These are phyloP conservation scores for Cucurbita argyrosperma DNA, from an alignment of 306 rosid species.

Conservation along the genomic window DNA sequence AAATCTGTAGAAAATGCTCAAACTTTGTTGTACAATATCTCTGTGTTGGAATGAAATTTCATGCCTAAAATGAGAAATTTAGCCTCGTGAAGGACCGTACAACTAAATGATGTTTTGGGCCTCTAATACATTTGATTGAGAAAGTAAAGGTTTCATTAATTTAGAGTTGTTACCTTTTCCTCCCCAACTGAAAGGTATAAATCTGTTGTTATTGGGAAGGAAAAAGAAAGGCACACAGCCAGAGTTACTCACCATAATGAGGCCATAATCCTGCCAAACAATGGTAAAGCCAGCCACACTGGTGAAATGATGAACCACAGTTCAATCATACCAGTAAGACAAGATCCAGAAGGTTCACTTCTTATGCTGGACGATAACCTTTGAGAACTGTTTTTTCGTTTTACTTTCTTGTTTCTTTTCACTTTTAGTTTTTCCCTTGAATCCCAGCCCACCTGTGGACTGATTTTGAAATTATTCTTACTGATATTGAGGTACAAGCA, in stretches of 20 bases:
- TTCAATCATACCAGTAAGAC: not conserved
- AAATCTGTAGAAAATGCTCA: not conserved
- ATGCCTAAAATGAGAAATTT: not conserved
- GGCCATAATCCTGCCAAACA: not conserved
- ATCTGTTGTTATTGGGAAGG: not conserved
- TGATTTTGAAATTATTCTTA: conserved; percentile 3
- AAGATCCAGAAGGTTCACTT: not conserved
- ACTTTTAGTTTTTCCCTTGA: conserved; percentile 7
- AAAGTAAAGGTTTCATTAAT: not conserved
- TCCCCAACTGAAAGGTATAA: not conserved
- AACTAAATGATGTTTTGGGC: not conserved
- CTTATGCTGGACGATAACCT: not conserved
- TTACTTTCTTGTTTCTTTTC: conserved; percentile 5
- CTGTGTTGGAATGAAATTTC: not conserved
- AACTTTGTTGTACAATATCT: not conserved
- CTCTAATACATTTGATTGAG: not conserved
- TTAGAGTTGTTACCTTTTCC: not conserved
- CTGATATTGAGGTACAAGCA: conserved; percentile 6
- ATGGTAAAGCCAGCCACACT: not conserved
- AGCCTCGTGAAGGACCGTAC: not conserved
- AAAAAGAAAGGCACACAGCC: not conserved
- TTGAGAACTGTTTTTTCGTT: conserved; percentile 4
- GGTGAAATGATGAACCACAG: not conserved
- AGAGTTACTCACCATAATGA: not conserved
- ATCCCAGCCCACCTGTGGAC: conserved; percentile 3